Base-by-base conservation (phyloP, 805 yeast genomes). In the Yarrowia sp. region DNA sequence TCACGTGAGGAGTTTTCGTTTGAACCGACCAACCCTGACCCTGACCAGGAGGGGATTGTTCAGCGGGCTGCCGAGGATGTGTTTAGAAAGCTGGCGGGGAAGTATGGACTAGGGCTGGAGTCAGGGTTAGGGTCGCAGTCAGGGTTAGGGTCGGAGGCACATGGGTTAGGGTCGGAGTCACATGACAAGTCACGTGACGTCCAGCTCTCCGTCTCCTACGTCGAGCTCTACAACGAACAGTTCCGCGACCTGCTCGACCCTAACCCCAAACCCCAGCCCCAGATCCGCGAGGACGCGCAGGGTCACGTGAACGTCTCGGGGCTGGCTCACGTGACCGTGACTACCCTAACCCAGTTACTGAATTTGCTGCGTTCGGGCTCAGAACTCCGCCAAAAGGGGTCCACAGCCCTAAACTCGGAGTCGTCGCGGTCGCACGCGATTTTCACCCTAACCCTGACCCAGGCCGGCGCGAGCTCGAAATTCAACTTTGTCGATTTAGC, bases 361-460 rank as follows among this genome's bases (percentile, higher is more conserved):
- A 73, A 72, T 15, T 77, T 78, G 15, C 77, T 89, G 69, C 71
- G 72, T 2, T 70, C 74, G 26, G 94, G 93, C 0, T 84, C 85
- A 63, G 70, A 70, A 77, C 79, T 59, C 16, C 79, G 94, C 67
- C 84, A 88, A 8, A 86, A 89, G 0, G 91, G 90, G 0, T 74
- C 87, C 8, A 89, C 94, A 0, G 81, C 82, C 46, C 84, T 88
- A 84, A 90, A 89, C 76, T 85, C 83, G 19, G 77, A 80, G n/a
- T 87, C 92, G 46, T 87, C 91, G 0, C 80, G 95, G 72, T 88
- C 92, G 0, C 95, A 89, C 74, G 92, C 94, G 0, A 86, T 89
- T 1, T 82, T 89, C 71, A 86, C 89, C 0, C 74, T 89, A 7
- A 76, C 79, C 3, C 77, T 90, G 45, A 80, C 83, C 50, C 89